A percentile compares a stretch with the other conserved stretches of the same genome.
Conservation (phyloP, 306 rosid genomes). For the Casuarina equisetifolia region DNA sequence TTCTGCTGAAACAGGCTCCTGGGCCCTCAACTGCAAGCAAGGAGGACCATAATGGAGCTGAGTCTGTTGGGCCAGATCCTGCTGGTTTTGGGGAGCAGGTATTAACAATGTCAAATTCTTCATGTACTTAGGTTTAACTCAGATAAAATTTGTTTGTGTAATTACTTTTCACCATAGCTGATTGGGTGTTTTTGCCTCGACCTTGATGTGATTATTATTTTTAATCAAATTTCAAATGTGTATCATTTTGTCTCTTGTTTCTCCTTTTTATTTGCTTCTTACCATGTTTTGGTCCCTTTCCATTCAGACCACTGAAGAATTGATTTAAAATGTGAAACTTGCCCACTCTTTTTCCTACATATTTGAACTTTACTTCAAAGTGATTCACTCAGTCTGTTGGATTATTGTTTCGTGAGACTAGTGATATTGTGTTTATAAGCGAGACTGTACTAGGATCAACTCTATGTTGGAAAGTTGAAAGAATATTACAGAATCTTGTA, state of each 20-base stretch:
- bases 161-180: not conserved
- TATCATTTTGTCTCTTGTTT: not conserved
- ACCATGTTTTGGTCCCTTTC: not conserved
- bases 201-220: not conserved
- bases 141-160: not conserved
- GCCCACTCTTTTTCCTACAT: not conserved
- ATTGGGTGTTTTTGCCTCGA: not conserved
- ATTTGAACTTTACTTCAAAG: not conserved
- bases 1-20: conserved; percentile 49
- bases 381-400: not conserved
- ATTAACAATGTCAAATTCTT: conserved; percentile 20
- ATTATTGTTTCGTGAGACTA: no score
- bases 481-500: not conserved
- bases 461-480: not conserved
- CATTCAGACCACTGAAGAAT: not conserved
- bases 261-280: not conserved
- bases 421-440: not conserved
- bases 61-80: conserved; percentile 77
- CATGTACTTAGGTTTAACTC: not conserved
- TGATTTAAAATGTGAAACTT: not conserved
- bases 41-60: conserved; percentile 62
- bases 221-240: not conserved
- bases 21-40: conserved; percentile 45
- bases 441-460: not conserved
- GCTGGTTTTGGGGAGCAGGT: conserved; percentile 95